Conservation (phyloP, 768 basidiomycete species). For the Tylopilus sp. region DNA sequence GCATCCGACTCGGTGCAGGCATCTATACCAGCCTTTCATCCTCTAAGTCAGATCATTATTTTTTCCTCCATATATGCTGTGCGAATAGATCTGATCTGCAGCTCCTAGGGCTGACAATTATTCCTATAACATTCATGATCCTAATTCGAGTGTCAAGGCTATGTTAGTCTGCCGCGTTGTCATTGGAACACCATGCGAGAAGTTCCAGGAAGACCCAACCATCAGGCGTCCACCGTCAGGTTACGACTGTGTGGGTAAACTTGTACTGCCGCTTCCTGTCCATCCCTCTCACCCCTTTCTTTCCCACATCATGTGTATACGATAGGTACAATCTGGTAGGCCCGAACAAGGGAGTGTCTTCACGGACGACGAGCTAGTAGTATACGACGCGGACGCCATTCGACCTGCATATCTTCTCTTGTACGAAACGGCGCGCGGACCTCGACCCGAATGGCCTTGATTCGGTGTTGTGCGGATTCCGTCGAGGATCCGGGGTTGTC, state of each 20-base stretch:
- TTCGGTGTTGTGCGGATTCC: too few species aligned
- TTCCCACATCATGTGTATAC: neutral
- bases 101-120: constrained; percentile 20
- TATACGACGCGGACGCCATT: constrained; percentile 25
- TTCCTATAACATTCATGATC: constrained; percentile 8
- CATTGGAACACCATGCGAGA: constrained; percentile 11
- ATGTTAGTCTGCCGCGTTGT: constrained; percentile 26
- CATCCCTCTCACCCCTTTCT: neutral
- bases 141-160: constrained; percentile 8
- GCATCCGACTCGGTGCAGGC: constrained; percentile 25
- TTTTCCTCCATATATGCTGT: neutral
- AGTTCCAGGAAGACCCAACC: constrained; percentile 4
- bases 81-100: neutral
- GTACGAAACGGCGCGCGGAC: constrained; percentile 6
- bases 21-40: constrained; percentile 22
- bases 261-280: neutral
- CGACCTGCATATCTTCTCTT: constrained; percentile 24
- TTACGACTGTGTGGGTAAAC: constrained; percentile 21
- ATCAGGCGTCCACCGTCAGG: constrained; percentile 16
- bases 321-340: constrained; percentile 15
- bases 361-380: constrained; percentile 22
- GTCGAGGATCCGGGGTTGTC: too few species aligned
- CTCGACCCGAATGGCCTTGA: neutral
- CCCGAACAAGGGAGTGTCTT: constrained; percentile 13
- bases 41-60: constrained; percentile 19